Conservation (phyloP, 176 grass and related monocot genomes). For the Aegilops tauschii region DNA sequence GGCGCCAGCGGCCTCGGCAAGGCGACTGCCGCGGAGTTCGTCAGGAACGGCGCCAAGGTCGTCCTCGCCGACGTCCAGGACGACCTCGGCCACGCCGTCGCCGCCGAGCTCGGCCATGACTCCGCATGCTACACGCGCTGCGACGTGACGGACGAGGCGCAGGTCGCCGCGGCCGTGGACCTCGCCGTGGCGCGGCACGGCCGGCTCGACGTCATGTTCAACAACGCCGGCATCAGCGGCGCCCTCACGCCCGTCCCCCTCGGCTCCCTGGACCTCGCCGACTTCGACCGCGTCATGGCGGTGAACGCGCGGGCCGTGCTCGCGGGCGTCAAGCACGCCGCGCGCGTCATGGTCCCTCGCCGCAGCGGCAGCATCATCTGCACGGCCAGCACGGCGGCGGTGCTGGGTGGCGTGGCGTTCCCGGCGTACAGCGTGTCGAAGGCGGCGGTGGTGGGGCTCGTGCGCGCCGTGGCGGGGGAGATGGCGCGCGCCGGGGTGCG, state of each 20-base stretch:
- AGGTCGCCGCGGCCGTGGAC: conserved; percentile 38
- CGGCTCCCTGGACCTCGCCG: conserved; percentile 34
- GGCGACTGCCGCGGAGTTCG: conserved; percentile 25
- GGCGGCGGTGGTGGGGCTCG: background rate
- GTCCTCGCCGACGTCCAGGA: conserved; percentile 53
- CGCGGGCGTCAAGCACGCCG: conserved; percentile 57
- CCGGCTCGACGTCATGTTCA: conserved; percentile 49
- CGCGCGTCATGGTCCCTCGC: conserved; percentile 57
- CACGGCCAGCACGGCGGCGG: conserved; percentile 35
- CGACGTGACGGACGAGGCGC: conserved; percentile 41
- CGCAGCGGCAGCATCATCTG: conserved; percentile 43
- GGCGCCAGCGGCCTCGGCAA: conserved; percentile 42
- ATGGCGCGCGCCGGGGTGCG: conserved; percentile 45
- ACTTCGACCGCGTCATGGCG: conserved; percentile 60
- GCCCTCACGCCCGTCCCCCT: background rate
- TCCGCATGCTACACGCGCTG: conserved; percentile 21
- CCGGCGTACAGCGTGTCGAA: background rate
- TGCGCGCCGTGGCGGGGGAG: conserved; percentile 32
- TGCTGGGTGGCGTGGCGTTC: background rate
- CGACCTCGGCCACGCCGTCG: conserved; percentile 21
- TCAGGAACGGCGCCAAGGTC: conserved; percentile 18
- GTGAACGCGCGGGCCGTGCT: conserved; percentile 46
- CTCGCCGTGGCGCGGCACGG: conserved; percentile 47
- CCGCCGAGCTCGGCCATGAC: conserved; percentile 13
- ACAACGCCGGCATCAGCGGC: conserved; percentile 44